These are phyloP conservation scores for Silene latifolia DNA, from an alignment of 148 eudicot genomes.

Conservation along the genomic window DNA sequence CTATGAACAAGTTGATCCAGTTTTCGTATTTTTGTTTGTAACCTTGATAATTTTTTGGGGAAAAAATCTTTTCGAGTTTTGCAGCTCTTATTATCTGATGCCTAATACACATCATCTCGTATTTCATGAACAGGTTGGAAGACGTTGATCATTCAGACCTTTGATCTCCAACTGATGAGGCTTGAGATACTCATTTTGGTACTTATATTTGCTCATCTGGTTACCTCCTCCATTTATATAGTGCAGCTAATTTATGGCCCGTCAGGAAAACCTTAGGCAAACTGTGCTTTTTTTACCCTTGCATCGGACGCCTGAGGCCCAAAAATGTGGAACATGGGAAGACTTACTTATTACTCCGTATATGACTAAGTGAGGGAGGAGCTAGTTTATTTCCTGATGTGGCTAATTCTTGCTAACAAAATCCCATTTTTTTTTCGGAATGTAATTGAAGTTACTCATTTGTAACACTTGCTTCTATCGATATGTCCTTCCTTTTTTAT, in stretches of 20 bases:
- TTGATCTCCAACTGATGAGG: background rate
- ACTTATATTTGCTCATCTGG: background rate
- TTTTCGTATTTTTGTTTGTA: too few relatives aligned
- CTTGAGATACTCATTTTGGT: background rate
- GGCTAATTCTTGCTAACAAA: constrained; percentile 16
- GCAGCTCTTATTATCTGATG: too few relatives aligned
- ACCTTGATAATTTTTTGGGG: too few relatives aligned
- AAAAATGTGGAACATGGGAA: background rate
- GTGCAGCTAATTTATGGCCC: constrained; percentile 18
- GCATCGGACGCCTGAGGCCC: constrained; percentile 13
- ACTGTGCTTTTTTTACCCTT: background rate
- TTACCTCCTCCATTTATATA: background rate
- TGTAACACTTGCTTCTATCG: background rate
- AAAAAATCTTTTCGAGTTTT: too few relatives aligned
- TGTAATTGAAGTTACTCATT: constrained; percentile 1
- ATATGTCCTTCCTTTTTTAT: background rate
- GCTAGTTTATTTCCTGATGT: constrained; percentile 9
- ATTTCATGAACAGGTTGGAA: constrained; percentile 10
- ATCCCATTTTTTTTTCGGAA: background rate
- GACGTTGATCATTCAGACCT: background rate
- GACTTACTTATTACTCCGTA: background rate
- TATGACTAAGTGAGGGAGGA: background rate
- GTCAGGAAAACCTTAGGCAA: constrained; percentile 3
- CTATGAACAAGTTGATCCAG: too few relatives aligned
- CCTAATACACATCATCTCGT: background rate